A percentile compares a stretch with the other conserved stretches of the same genome.
Evolutionary conservation across 2,329 filamentous ascomycete genomes (phyloP).

Genomic region (Fusarium setosum): DNA sequence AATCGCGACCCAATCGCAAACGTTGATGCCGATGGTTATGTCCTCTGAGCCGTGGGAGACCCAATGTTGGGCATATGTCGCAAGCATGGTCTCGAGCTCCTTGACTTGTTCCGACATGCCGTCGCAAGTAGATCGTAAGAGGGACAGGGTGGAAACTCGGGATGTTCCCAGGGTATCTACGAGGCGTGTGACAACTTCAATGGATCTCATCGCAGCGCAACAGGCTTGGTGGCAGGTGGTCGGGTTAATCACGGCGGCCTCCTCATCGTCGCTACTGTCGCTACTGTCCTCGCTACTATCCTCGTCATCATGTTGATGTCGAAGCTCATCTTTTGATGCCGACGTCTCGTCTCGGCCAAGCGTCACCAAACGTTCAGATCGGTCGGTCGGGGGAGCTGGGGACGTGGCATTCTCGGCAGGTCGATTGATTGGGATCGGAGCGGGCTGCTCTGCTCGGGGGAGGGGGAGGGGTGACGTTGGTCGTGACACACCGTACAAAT

Average conservation of each 20-base stretch:
- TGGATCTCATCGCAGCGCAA: neutral
- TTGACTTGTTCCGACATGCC: conserved; percentile 12
- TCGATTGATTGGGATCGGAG: neutral
- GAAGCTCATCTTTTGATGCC: neutral
- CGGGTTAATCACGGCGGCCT: neutral
- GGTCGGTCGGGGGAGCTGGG: too few relatives aligned
- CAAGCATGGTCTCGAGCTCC: conserved; percentile 32
- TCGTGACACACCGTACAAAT: neutral
- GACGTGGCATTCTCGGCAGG: neutral
- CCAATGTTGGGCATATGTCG: conserved; percentile 27
- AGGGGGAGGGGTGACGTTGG: conserved; percentile 10
- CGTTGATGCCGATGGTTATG: conserved; percentile 24
- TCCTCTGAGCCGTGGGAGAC: conserved; percentile 7
- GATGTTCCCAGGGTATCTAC: conserved; percentile 14
- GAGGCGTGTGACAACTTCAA: neutral
- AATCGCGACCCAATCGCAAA: conserved; percentile 24
- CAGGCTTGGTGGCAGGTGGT: conserved; percentile 22
- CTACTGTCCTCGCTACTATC: too few relatives aligned
- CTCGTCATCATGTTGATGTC: too few relatives aligned
- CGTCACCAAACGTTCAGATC: neutral
- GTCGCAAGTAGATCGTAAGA: conserved; percentile 22
- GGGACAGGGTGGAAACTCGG: conserved; percentile 28
- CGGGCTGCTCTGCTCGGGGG: neutral
- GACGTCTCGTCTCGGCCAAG: neutral
- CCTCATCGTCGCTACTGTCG: too few relatives aligned